Percentiles rank a stretch among this genome's conserved stretches.
Evolutionary conservation across 1,139 yeast genomes (phyloP).

Genomic region (Lodderomyces theae): DNA sequence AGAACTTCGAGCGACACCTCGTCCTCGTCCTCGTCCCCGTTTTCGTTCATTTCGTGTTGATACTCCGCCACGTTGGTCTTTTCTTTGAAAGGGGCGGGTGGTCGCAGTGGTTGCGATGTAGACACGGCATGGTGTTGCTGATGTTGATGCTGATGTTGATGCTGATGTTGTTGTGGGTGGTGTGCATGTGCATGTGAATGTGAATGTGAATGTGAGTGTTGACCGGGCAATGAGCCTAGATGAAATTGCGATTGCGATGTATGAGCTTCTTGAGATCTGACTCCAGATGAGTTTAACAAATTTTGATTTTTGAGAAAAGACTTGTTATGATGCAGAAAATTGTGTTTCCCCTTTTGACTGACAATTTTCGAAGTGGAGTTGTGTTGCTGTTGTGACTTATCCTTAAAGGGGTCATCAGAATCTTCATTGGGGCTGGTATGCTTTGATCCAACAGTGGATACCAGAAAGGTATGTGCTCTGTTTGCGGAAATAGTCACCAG

Average conservation of each 20-base stretch:
- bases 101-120: background rate
- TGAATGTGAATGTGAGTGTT: background rate
- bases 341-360: background rate
- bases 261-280: constrained; percentile 1
- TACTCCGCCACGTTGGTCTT: background rate
- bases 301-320: constrained; percentile 11
- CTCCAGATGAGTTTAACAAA: constrained; percentile 8
- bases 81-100: background rate
- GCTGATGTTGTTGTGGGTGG: background rate
- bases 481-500: no score
- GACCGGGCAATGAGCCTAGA: background rate
- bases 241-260: background rate
- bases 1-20: constrained; percentile 51
- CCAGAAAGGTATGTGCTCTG: no score
- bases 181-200: background rate
- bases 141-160: constrained; percentile 2
- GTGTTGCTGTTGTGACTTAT: constrained; percentile 14
- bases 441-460: background rate
- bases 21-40: constrained; percentile 33
- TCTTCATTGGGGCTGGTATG: constrained; percentile 15
- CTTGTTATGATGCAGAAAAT: constrained; percentile 1
- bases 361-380: no score
- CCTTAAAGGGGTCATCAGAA: constrained; percentile 33
- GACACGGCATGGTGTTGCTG: background rate
- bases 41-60: constrained; percentile 1